These are phyloP conservation scores for Coelastrella sp. DNA, from an alignment of 139 green algal genomes.

Conservation along the genomic window DNA sequence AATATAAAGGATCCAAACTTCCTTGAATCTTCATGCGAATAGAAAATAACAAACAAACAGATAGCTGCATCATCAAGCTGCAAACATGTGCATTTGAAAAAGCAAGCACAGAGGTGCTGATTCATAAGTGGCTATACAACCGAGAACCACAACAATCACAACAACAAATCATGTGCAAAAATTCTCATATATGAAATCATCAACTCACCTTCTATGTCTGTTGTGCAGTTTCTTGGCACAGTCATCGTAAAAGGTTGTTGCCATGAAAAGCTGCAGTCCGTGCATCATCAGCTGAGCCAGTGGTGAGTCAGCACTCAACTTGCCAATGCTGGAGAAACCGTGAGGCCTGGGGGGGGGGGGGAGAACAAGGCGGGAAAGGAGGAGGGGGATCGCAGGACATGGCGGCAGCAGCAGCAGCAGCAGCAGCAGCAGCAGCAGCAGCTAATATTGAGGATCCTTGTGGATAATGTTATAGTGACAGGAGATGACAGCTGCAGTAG, in stretches of 20 bases:
- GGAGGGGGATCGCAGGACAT: background rate
- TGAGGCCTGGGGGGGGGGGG: background rate
- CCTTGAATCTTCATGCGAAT: too few relatives aligned
- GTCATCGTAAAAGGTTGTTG: background rate
- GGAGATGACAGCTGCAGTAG: too few relatives aligned
- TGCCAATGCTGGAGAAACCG: constrained; percentile 18
- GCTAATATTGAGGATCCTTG: background rate
- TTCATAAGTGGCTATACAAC: too few relatives aligned
- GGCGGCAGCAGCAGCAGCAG: background rate
- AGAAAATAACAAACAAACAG: too few relatives aligned
- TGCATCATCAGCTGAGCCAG: constrained; percentile 14
- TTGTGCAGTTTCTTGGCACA: background rate
- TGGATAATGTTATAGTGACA: too few relatives aligned
- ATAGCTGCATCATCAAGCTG: too few relatives aligned
- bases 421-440: constrained; percentile 9
- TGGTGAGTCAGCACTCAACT: background rate
- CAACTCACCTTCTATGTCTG: background rate
- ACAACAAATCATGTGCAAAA: too few relatives aligned
- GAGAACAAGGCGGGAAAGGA: background rate
- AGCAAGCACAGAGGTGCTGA: too few relatives aligned
- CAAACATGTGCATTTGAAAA: too few relatives aligned
- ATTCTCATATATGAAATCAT: background rate
- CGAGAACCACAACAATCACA: too few relatives aligned
- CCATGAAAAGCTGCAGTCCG: constrained; percentile 5
- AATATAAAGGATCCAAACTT: too few relatives aligned